Base-by-base conservation (phyloP, 2,329 filamentous ascomycete genomes). In the Xylariomycetidae sp. region DNA sequence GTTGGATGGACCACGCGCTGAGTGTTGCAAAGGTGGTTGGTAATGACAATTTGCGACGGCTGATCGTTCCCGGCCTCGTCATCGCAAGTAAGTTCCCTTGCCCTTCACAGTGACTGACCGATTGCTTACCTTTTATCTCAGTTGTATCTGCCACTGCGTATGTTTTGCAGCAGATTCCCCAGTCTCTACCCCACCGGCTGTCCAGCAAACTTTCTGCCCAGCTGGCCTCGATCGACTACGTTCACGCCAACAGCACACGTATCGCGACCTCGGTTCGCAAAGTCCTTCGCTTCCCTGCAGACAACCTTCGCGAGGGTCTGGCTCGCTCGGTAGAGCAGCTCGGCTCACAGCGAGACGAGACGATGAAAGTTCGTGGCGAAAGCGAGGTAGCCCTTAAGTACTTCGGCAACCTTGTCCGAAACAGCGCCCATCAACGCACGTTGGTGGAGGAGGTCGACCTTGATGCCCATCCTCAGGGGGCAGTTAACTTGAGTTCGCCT, bases 341-440 rank as follows among this genome's bases (percentile, higher is more conserved):
- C 9, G 80, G 77, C 40, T 65, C 69, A 35, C 82, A 85, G 56
- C 82, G 84, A 47, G 84, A 92, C 47, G 85, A 95, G 55, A 92
- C 87, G 7, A 70, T 76, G 54, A 93, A 92, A 65, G 74, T 86
- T 40, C 81, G 81, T 59, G 70, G 68, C 20, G 90, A 96, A 63
- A 92, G 86, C 53, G 83, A 93, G 54, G 79, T 86, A 19, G 92
- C 92, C 6, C 69, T 77, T 46, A 93, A 90, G 60, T 96, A 94
- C 65, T 98, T 98, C 59, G 68, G 76, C 32, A 92, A 93, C 52
- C 72, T 98, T 13, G 79, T 92, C 32, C 74, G 83, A 39, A 72
- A 79, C 47, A 78, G 72, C 40, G 65, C 65, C 14, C 60, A 65
- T 37, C 67, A 80, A 48, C 66, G 71, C 20, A 55, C 54, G 27